Evolutionary conservation across 108 stramenopile genomes (phyloP).

Genomic region (Pseudonitzschia multistriata): DNA sequence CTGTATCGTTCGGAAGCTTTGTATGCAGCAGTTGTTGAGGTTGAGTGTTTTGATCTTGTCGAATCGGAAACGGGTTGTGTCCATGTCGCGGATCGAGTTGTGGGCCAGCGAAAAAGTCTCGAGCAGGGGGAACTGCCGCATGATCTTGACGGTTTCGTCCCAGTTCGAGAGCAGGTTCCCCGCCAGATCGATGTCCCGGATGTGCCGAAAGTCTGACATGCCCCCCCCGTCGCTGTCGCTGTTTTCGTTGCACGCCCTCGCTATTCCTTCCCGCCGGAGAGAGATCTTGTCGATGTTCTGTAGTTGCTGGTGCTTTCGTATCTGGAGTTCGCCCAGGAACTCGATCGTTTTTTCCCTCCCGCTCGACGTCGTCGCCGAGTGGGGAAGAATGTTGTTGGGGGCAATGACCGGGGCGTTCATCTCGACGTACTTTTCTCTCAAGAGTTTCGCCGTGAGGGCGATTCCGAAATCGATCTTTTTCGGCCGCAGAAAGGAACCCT

Average conservation of each 20-base stretch:
- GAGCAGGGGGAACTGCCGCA: conserved; percentile 63
- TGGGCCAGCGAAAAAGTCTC: conserved; percentile 61
- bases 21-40: conserved; percentile 59
- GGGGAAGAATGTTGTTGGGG: conserved; percentile 77
- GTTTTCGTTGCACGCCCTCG: conserved; percentile 39
- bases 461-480: conserved; percentile 60
- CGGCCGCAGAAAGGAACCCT: conserved; percentile 70
- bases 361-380: conserved; percentile 63
- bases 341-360: conserved; percentile 83
- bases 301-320: conserved; percentile 74
- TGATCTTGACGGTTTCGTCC: conserved; percentile 47
- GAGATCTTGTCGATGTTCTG: conserved; percentile 65
- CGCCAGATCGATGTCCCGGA: conserved; percentile 77
- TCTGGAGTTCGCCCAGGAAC: conserved; percentile 78
- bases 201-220: conserved; percentile 37
- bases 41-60: conserved; percentile 49
- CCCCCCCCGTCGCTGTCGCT: conserved; percentile 3
- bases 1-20: conserved; percentile 50
- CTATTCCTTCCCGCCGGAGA: conserved; percentile 73
- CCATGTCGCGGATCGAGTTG: conserved; percentile 64
- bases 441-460: conserved; percentile 45
- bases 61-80: not conserved
- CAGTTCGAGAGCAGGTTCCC: conserved; percentile 76
- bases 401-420: conserved; percentile 73
- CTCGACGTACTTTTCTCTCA: conserved; percentile 66